phyloP scores from a whole-genome alignment of 2,329 filamentous ascomycete species.

The Aspergillus carbonarius region DNA sequence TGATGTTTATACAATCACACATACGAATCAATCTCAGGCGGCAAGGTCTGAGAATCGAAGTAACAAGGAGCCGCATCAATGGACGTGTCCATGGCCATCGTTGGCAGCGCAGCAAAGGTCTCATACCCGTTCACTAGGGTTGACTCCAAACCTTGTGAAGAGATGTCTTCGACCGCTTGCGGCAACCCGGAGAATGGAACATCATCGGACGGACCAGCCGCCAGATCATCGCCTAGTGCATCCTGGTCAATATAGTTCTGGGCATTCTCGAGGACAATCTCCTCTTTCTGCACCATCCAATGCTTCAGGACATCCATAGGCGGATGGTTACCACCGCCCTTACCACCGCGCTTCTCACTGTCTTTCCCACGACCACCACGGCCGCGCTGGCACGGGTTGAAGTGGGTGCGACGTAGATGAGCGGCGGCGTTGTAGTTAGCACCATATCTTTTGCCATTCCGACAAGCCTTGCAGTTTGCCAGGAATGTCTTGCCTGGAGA shows the following conservation, averaged over 20 bases:
- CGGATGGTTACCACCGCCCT: constrained; percentile 61
- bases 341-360: constrained; percentile 60
- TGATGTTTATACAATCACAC: constrained; percentile 28
- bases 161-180: constrained; percentile 17
- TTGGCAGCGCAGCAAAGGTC: constrained; percentile 23
- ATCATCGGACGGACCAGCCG: constrained; percentile 16
- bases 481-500: constrained; percentile 64
- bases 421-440: constrained; percentile 95
- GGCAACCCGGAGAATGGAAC: constrained; percentile 15
- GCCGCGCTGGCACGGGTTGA: constrained; percentile 64
- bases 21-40: constrained; percentile 38
- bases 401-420: constrained; percentile 84
- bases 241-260: constrained; percentile 27
- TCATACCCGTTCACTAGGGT: constrained; percentile 32
- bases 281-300: constrained; percentile 61
- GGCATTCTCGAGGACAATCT: constrained; percentile 42
- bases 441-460: constrained; percentile 73
- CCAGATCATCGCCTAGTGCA: constrained; percentile 21
- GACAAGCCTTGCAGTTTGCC: constrained; percentile 79
- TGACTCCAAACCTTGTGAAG: constrained; percentile 29
- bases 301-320: constrained; percentile 61
- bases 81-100: constrained; percentile 34
- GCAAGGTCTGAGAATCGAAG: constrained; percentile 32
- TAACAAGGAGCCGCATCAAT: constrained; percentile 33
- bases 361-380: constrained; percentile 58